phyloP scores from a whole-genome alignment of 257 asterid species.

The Datura wrightii region DNA sequence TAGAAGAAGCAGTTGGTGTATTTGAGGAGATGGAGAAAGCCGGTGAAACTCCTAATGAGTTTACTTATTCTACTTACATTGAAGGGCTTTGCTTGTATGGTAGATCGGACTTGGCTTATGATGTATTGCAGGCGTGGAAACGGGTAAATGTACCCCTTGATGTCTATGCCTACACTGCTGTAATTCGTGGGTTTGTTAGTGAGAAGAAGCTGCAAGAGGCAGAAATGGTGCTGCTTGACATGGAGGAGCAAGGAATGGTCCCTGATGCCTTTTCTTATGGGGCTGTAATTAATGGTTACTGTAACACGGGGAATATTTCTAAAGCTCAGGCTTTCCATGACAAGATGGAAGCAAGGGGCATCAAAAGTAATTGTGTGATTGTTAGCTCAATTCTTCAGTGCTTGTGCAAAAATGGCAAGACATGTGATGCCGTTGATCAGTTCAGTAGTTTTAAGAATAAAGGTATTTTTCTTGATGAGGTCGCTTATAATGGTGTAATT shows the following conservation, averaged over 20 bases:
- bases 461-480: constrained; percentile 68
- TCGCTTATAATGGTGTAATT: constrained; percentile 65
- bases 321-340: constrained; percentile 57
- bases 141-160: constrained; percentile 43
- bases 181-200: constrained; percentile 64
- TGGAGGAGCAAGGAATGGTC: constrained; percentile 59
- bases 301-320: constrained; percentile 57
- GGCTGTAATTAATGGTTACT: constrained; percentile 64
- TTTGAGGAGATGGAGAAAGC: constrained; percentile 67
- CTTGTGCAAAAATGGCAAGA: constrained; percentile 67
- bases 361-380: constrained; percentile 60
- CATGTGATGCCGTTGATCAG: constrained; percentile 52
- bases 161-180: constrained; percentile 54
- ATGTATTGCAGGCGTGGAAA: constrained; percentile 46
- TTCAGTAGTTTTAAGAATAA: constrained; percentile 51
- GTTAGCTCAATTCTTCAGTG: constrained; percentile 70
- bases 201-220: constrained; percentile 65
- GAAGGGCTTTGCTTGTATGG: constrained; percentile 69
- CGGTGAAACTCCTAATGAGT: constrained; percentile 61
- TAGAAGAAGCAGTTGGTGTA: constrained; percentile 60
- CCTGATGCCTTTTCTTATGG: constrained; percentile 53
- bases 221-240: constrained; percentile 54
- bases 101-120: constrained; percentile 49
- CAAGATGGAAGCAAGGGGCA: constrained; percentile 67
- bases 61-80: constrained; percentile 52